Base-by-base conservation (phyloP, 345 rosid species). In the Populus ilicifolia region DNA sequence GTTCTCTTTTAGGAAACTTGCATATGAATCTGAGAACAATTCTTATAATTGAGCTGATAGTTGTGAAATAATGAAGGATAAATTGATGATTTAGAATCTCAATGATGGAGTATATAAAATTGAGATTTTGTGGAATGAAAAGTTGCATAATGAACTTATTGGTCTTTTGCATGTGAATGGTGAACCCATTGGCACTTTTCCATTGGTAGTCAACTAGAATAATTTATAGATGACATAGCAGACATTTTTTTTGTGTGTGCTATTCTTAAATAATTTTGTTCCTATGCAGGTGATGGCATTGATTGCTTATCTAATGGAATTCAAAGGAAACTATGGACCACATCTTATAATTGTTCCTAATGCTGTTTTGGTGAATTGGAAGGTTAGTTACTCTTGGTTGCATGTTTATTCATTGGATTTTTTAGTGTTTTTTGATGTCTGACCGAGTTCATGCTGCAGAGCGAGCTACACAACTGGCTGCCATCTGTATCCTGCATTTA, bases 271-370 rank as follows among this genome's bases (percentile, higher is more conserved):
- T 71, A 38, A 71, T 56, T 78, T 78, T 35, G 83, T 71, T 68
- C 12, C 67, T 66, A 21, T 85, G 69, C 83, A 96, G 99, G 99
- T 96, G 79, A 94, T 96, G 99, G 93, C 99, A 69, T 84, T 96
- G 88, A 90, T 96, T 88, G 99, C 99, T 82, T 92, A 94, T 87
- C 86, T 96, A 83, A 96, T 96, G 99, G 99, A 96, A 86, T 96
- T 94, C 74, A 96, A 96, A 83, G 98, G 99, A 73, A 96, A 96
- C 85, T 92, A 96, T 85, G 99, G 99, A 69, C 99, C 99, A 3
- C 99, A 96, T 89, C 99, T 96, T 85, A 96, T 96, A 72, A 92
- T 96, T 79, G 99, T 96, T 80, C 99, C 98, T 61, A 96, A 96
- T 82, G 99, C 99, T 80, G 99, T 96, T 75, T 77, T 96, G 78